Evolutionary conservation across 164 flowering plant species (phyloP), one percentile per base, ranked within the genome.

Genomic region (Nelumbo lutea): DNA sequence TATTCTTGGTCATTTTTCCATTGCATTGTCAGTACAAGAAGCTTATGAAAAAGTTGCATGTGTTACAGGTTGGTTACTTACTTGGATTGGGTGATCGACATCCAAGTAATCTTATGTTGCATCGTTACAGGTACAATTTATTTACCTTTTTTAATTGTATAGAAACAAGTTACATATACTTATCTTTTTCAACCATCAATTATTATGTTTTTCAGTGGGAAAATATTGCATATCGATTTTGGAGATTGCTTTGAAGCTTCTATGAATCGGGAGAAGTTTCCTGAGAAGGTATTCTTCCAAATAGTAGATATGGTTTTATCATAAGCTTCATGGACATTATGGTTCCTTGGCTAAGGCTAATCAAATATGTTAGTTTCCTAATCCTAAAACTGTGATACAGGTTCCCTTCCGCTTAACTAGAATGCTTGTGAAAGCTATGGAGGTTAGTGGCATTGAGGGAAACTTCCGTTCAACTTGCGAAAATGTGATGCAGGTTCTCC

Each of bases 341-440:
- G 9, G 66, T 52, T 43, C 4, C 38, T 52, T 62, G 11, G 62
- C 50, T 60, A 42, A 42, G 9, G 50, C 6, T 47, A 61, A 27
- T 56, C 41, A 14, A 5, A 10, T 50, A 45, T 43, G 48, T 61
- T 2, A 61, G 42, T 55, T 61, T 42, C 10, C 13, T 50, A 9
- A 45, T 64, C 40, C 53, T 55, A 27, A 3, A 61, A 45, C 66
- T 61, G n/a, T 77, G 64, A 40, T 43, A 42, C 67, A 96, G 99
- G 99, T 96, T 69, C 99, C 99, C 6, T 96, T 96, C 73, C 99
- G 99, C 61, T 78, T 96, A 80, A 96, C 99, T 47, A 91, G 99
- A 86, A 96, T 96, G 99, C 99, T 96, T 78, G 91, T 86, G 75
- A 96, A 93, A 79, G 99, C 99, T 15, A 96, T 96, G 99, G 99